These are phyloP conservation scores for Macrophomina tecta DNA, from an alignment of 2,329 filamentous ascomycete species.

Conservation along the genomic window DNA sequence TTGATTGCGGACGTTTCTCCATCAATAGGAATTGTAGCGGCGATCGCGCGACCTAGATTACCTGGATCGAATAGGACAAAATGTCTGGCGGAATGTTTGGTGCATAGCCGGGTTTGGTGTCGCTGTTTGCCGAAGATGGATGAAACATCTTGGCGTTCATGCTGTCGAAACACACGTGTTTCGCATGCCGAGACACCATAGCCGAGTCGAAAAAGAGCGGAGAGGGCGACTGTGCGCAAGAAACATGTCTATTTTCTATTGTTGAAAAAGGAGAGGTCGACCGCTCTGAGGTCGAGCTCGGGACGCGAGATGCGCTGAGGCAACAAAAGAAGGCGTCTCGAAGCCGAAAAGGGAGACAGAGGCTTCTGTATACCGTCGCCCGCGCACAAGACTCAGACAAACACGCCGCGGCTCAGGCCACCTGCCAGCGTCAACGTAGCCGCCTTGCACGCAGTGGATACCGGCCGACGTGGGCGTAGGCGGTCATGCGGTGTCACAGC, in stretches of 20 bases:
- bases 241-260: conserved; percentile 22
- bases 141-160: conserved; percentile 26
- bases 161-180: conserved; percentile 21
- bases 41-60: conserved; percentile 12
- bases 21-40: conserved; percentile 17
- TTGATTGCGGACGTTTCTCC: conserved; percentile 22
- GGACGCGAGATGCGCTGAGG: background rate
- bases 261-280: background rate
- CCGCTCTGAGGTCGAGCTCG: background rate
- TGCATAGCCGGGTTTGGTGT: conserved; percentile 2
- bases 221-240: background rate
- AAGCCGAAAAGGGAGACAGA: conserved; percentile 8
- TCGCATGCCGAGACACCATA: conserved; percentile 13
- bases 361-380: background rate
- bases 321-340: background rate
- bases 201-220: conserved; percentile 16
- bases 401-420: background rate
- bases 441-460: background rate
- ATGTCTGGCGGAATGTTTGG: conserved; percentile 13
- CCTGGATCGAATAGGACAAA: conserved; percentile 2
- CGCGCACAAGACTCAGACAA: background rate
- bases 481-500: conserved; percentile 1
- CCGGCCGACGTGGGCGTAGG: background rate
- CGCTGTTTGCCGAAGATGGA: conserved; percentile 19
- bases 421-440: background rate